Evolutionary conservation across 345 rosid genomes (phyloP), one percentile per base, ranked within the genome.

Genomic region (Citrus reticulata): DNA sequence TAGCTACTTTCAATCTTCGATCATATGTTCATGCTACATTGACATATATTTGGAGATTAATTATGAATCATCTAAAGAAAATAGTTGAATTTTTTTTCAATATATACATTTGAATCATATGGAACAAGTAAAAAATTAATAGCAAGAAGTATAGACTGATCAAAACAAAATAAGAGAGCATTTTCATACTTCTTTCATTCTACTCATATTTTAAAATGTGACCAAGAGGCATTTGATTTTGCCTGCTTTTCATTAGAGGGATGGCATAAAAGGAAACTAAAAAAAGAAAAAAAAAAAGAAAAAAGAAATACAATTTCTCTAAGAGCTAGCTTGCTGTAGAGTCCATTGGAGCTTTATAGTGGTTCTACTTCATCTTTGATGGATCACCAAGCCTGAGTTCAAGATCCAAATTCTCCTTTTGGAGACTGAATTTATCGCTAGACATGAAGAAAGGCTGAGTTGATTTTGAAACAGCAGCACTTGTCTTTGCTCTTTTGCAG

Each of bases 311-410:
- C 58, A 54, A 74, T 42, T 46, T 13, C 17, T 13, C 51, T 46
- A 46, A 13, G 51, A 11, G 51, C 51, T 3, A 46, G 51, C 51
- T 46, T 46, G 16, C 51, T 13, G 17, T 3, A 13, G 51, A 46
- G 51, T 13, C 51, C 16, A 46, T 46, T 46, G 51, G 51, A 46
- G 51, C 4, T 46, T 46, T 46, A 3, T 46, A 46, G 51, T 3
- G 51, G 16, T 7, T 35, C 85, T 85, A 89, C 80, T 87, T 90
- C 81, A 89, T 84, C 40, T 86, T 79, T 61, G 89, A 83, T n/a
- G 89, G 83, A 76, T 86, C 73, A 60, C 98, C 97, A 79, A 94
- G 95, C 89, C 95, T 86, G 77, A 94, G 94, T 89, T 94, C 98
- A 83, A 94, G 98, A 87, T 94, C 97, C 85, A 94, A 79, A 55